Percentiles rank a stretch among this genome's conserved stretches.
phyloP scores from a whole-genome alignment of 2,329 filamentous ascomycete genomes.

The Diplocarpon mali region DNA sequence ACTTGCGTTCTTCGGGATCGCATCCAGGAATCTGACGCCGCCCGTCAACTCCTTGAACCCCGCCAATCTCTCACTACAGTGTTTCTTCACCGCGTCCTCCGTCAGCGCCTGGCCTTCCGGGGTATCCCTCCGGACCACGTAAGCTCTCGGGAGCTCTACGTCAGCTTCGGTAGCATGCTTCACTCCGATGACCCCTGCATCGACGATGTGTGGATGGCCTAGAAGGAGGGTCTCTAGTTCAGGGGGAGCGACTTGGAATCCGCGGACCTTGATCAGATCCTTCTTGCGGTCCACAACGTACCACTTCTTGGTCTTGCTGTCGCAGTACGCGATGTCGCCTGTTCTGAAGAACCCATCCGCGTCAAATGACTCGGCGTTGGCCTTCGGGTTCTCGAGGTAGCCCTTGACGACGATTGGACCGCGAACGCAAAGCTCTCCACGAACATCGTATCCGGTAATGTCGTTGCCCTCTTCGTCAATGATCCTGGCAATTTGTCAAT shows the following conservation, averaged over 20 bases:
- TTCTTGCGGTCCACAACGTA: constrained; percentile 66
- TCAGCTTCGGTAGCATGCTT: constrained; percentile 27
- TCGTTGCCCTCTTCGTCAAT: constrained; percentile 21
- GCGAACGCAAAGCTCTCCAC: constrained; percentile 49
- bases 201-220: constrained; percentile 30
- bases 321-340: constrained; percentile 55
- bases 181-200: constrained; percentile 38
- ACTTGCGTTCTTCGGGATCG: constrained; percentile 57
- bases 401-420: constrained; percentile 64
- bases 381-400: constrained; percentile 49
- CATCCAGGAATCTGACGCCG: constrained; percentile 53
- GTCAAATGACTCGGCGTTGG: constrained; percentile 33
- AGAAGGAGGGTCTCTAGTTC: constrained; percentile 36
- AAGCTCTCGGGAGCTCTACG: constrained; percentile 49
- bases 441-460: constrained; percentile 23
- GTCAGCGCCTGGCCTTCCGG: constrained; percentile 14
- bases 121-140: constrained; percentile 35
- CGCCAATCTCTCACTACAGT: constrained; percentile 48
- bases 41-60: constrained; percentile 59
- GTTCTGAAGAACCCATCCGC: constrained; percentile 62
- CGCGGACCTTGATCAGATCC: constrained; percentile 39
- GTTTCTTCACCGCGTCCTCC: constrained; percentile 39
- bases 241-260: constrained; percentile 37
- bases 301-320: constrained; percentile 55
- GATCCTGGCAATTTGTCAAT: constrained; percentile 8